Evolutionary conservation across 164 flowering plant genomes (phyloP), one percentile per base, ranked within the genome.

Genomic region (Magnolia changhungtana): DNA sequence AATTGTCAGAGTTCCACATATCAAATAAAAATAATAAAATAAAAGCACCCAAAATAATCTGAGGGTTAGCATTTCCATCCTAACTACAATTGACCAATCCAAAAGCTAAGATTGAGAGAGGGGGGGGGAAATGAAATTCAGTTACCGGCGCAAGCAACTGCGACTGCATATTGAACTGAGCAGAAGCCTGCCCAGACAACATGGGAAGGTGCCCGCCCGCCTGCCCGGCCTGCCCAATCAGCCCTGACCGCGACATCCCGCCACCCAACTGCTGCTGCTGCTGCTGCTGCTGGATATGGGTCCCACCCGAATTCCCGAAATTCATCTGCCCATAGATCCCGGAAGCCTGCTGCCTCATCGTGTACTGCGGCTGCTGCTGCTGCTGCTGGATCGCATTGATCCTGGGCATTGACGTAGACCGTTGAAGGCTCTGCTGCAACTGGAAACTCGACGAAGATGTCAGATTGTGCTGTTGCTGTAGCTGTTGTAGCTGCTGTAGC

Each of bases 331-430:
- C 90, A 51, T 88, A 89, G 45, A 90, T 65, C 18, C 89, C 91
- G 5, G 82, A 78, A 7, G 82, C 79, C 74, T 86, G 89, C 78
- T 85, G 91, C 75, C 86, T 77, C 82, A 84, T 77, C 27, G 72
- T 13, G 1, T 79, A 79, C 73, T 83, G 86, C 79, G 81, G 85
- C 68, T 84, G 86, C 69, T 81, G 86, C 23, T 9, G 82, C 71
- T 82, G 87, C 61, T 82, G 87, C 68, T 81, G 88, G 58, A 86
- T 77, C 74, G 10, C 61, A 6, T 81, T 87, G 70, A 92, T 70
- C 80, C 96, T 83, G 1, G 94, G 86, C 79, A 92, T 81, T 0
- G 98, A 90, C 2, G 90, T 82, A 18, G 94, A 88, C 66, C 98
- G 78, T 80, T 87, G 90, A 19, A 92, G 77, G 49, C 76, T 75